These are phyloP conservation scores for Phaffia rhodozyma DNA, from an alignment of 1,284 basidiomycete species.

Conservation along the genomic window DNA sequence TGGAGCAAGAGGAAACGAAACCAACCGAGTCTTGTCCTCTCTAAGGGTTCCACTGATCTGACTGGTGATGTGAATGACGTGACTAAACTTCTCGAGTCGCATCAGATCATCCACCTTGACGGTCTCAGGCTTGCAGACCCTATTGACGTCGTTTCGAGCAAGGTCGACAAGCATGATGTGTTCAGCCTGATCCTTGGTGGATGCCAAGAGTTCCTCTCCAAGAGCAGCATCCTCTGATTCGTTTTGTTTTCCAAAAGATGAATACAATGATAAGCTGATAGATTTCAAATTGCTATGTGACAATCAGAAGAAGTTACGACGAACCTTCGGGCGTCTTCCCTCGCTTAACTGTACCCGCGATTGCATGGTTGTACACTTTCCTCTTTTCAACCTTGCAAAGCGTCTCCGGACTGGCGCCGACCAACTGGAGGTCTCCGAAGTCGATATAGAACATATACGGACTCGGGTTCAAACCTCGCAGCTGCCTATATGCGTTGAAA, in stretches of 20 bases:
- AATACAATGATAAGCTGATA: neutral
- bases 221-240: conserved; percentile 70
- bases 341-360: conserved; percentile 86
- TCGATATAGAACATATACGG: conserved; percentile 99
- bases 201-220: conserved; percentile 59
- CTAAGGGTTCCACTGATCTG: conserved; percentile 84
- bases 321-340: conserved; percentile 72
- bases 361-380: conserved; percentile 94
- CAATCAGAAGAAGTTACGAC: conserved; percentile 23
- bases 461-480: conserved; percentile 89
- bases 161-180: conserved; percentile 99
- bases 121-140: conserved; percentile 87
- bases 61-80: conserved; percentile 95
- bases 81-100: conserved; percentile 88
- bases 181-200: conserved; percentile 91
- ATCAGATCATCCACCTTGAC: conserved; percentile 95
- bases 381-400: conserved; percentile 88
- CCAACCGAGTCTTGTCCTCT: conserved; percentile 66
- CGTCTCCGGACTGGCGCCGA: conserved; percentile 95
- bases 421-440: conserved; percentile 80
- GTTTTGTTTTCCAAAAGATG: neutral
- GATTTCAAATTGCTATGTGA: neutral
- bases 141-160: conserved; percentile 97
- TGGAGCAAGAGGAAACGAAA: conserved; percentile 10
- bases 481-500: conserved; percentile 89